Evolutionary conservation across 148 eudicot genomes (phyloP), one percentile per base, ranked within the genome.

Genomic region (Tetragonia tetragonoides): DNA sequence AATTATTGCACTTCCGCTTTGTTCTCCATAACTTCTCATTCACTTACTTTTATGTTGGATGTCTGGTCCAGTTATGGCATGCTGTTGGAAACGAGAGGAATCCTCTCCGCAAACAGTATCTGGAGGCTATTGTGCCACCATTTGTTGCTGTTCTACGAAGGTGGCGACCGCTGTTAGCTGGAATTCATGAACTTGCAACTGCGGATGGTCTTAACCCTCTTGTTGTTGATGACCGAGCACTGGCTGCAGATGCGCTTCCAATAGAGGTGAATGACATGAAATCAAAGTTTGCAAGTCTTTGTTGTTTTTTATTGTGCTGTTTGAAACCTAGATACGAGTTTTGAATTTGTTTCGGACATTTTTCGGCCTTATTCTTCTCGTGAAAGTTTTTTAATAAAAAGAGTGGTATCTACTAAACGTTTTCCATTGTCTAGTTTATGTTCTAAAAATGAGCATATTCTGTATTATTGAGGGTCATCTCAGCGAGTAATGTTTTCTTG

Each of bases 111-210:
- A 96, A 93, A 79, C 96, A 89, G 62, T 96, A 93, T 74, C 85
- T 96, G 71, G 99, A 96, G 86, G 89, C 91, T 70, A 89, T 96
- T 75, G 70, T 96, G 77, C 99, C 99, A 4, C 97, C 99, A 41
- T 96, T 91, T 87, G 93, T 90, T 74, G 93, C 99, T 73, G 86
- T 91, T 76, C 79, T 96, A 81, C 89, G 98, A 80, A 90, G 97
- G 82, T 96, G 99, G 99, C 89, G 99, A 68, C 98, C 99, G 65
- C 87, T 93, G 67, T 86, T 96, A 83, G 93, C 99, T 66, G 98
- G 99, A 74, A 91, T 93, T 83, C 97, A 93, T 80, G 98, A 96
- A 85, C 98, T 96, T 77, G 95, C 97, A 63, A 87, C 90, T 64
- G 83, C 90, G 57, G 99, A 96, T 81, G 95, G 95, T 69, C 78